phyloP scores from a whole-genome alignment of 306 rosid species.

The Vigna mungo region DNA sequence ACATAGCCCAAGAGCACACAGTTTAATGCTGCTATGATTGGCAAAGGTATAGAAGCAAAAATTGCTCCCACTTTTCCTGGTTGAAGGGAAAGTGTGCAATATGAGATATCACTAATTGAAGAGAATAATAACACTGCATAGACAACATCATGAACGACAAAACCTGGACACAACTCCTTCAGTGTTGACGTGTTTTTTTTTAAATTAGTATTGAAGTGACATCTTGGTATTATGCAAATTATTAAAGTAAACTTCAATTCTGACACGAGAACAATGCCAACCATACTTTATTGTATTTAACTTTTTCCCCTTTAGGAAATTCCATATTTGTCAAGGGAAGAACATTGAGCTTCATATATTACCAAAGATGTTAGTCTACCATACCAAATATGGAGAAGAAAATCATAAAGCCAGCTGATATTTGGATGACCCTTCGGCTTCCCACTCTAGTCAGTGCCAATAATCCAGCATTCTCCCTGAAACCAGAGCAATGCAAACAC shows the following conservation, averaged over 20 bases:
- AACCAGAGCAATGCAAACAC: conserved; percentile 1
- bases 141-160: not conserved
- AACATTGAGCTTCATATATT: not conserved
- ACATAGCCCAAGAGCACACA: conserved; percentile 83
- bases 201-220: not conserved
- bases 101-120: conserved; percentile 3
- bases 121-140: not conserved
- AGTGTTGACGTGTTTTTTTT: not conserved
- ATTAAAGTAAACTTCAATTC: not conserved
- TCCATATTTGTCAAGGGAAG: not conserved
- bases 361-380: not conserved
- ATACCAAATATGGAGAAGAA: conserved; percentile 85
- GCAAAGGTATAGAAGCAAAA: conserved; percentile 79
- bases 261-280: no score
- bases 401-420: conserved; percentile 87
- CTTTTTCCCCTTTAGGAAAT: not conserved
- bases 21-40: conserved; percentile 79
- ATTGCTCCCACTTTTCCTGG: conserved; percentile 83
- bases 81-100: conserved; percentile 1
- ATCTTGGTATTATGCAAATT: not conserved
- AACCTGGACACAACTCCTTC: not conserved
- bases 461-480: conserved; percentile 78
- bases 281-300: not conserved
- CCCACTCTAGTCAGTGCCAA: conserved; percentile 85
- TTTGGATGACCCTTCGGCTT: conserved; percentile 89